These are phyloP conservation scores for Colletotrichum caudatum DNA, from an alignment of 2,329 filamentous ascomycete species.

Conservation along the genomic window DNA sequence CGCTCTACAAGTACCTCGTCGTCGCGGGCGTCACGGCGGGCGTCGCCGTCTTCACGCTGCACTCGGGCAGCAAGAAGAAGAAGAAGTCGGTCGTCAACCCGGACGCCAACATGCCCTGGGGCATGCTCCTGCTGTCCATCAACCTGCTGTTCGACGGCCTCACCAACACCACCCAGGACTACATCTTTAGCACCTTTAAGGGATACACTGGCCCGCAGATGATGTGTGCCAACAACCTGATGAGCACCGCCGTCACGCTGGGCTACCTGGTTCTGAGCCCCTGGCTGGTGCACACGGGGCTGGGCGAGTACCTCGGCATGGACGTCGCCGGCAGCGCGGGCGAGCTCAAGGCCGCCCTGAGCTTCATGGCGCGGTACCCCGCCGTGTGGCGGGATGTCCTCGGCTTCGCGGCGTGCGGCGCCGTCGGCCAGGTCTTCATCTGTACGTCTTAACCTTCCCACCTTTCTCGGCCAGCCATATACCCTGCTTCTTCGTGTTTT, in stretches of 20 bases:
- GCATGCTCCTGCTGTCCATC: slow-evolving; percentile 83
- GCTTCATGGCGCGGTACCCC: slow-evolving; percentile 84
- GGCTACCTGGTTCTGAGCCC: slow-evolving; percentile 83
- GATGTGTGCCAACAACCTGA: slow-evolving; percentile 98
- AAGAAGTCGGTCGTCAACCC: slow-evolving; percentile 56
- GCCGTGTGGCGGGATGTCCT: slow-evolving; percentile 88
- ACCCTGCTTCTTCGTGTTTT: neutral
- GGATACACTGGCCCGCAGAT: slow-evolving; percentile 94
- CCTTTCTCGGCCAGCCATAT: neutral
- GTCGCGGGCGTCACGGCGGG: slow-evolving; percentile 91
- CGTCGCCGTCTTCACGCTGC: slow-evolving; percentile 94
- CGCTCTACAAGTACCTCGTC: slow-evolving; percentile 95
- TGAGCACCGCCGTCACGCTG: slow-evolving; percentile 82
- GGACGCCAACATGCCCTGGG: slow-evolving; percentile 77
- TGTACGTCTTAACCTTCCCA: slow-evolving; percentile 62
- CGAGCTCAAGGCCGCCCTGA: slow-evolving; percentile 83
- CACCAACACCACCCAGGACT: slow-evolving; percentile 96
- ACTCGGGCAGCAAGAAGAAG: slow-evolving; percentile 72
- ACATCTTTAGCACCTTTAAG: slow-evolving; percentile 85
- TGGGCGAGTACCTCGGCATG: slow-evolving; percentile 75
- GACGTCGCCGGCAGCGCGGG: slow-evolving; percentile 74
- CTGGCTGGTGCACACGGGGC: slow-evolving; percentile 76
- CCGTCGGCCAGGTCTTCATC: slow-evolving; percentile 95
- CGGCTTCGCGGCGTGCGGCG: slow-evolving; percentile 89
- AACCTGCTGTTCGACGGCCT: slow-evolving; percentile 96